A percentile compares a stretch with the other conserved stretches of the same genome.
phyloP scores from a whole-genome alignment of 2,329 filamentous ascomycete genomes.

The Trichoderma brevicompactum region DNA sequence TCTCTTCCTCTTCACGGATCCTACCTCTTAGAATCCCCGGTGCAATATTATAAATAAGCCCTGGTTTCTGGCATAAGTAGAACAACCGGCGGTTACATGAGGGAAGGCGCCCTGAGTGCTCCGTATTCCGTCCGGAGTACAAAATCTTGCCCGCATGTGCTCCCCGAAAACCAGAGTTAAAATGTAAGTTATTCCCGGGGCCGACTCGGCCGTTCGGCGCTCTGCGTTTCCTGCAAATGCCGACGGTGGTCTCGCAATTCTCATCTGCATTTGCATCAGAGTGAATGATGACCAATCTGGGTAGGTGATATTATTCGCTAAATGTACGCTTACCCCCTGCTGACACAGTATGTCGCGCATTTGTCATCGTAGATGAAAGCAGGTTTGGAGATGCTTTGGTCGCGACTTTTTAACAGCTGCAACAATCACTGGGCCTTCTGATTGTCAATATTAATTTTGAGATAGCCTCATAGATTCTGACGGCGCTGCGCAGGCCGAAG shows the following conservation, averaged over 20 bases:
- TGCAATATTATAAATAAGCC: too few species aligned
- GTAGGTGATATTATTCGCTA: neutral
- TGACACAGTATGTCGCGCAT: neutral
- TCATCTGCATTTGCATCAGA: conserved; percentile 12
- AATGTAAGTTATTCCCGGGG: neutral
- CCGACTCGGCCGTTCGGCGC: neutral
- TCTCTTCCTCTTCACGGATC: too few species aligned
- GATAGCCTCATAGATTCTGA: neutral
- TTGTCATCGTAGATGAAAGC: neutral
- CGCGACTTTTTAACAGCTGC: neutral
- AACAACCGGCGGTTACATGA: too few species aligned
- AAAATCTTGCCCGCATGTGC: too few species aligned
- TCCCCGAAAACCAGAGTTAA: neutral
- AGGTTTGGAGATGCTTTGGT: neutral
- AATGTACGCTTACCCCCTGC: neutral
- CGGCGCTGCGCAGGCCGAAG: neutral
- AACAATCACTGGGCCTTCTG: neutral
- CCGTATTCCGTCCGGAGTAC: too few species aligned
- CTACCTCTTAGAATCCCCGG: too few species aligned
- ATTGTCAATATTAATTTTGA: neutral
- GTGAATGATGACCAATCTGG: conserved; percentile 20
- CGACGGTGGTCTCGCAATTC: conserved; percentile 19
- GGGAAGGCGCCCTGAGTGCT: too few species aligned
- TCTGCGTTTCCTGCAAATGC: neutral
- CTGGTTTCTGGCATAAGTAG: too few species aligned